Conservation (phyloP, 495 filamentous ascomycete genomes). For the Penicillium argentinense region DNA sequence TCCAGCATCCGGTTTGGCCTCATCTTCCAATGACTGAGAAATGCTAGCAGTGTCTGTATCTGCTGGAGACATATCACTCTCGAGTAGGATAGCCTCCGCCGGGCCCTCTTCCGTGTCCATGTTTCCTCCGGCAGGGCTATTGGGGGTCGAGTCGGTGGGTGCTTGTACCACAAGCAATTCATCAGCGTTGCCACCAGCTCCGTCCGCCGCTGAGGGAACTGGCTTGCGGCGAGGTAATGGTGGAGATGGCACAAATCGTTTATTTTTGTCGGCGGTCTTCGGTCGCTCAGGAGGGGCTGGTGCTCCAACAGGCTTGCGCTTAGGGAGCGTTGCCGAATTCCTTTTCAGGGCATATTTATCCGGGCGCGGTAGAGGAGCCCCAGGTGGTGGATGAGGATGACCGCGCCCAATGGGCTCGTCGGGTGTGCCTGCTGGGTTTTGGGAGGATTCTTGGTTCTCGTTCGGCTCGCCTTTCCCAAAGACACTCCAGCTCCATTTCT, state of each 20-base stretch:
- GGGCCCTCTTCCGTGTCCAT: conserved; percentile 15
- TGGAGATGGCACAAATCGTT: conserved; percentile 21
- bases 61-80: conserved; percentile 11
- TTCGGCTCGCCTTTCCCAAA: conserved; percentile 56
- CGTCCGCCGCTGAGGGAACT: conserved; percentile 21
- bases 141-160: conserved; percentile 50
- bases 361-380: conserved; percentile 71
- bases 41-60: neutral
- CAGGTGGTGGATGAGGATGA: conserved; percentile 48
- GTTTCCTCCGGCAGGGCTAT: conserved; percentile 42
- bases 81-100: neutral
- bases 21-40: conserved; percentile 1
- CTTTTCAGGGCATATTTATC: conserved; percentile 62
- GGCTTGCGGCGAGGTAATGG: conserved; percentile 30
- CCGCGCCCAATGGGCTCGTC: conserved; percentile 73
- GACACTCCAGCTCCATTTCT: conserved; percentile 79
- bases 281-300: conserved; percentile 34
- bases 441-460: conserved; percentile 30
- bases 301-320: conserved; percentile 56
- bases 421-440: conserved; percentile 49
- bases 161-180: conserved; percentile 53
- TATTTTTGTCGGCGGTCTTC: conserved; percentile 23
- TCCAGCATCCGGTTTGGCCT: conserved; percentile 4
- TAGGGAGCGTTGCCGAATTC: conserved; percentile 57
- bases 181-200: conserved; percentile 19